Conservation (phyloP, 441 rosid species). For the California macrophylla region DNA sequence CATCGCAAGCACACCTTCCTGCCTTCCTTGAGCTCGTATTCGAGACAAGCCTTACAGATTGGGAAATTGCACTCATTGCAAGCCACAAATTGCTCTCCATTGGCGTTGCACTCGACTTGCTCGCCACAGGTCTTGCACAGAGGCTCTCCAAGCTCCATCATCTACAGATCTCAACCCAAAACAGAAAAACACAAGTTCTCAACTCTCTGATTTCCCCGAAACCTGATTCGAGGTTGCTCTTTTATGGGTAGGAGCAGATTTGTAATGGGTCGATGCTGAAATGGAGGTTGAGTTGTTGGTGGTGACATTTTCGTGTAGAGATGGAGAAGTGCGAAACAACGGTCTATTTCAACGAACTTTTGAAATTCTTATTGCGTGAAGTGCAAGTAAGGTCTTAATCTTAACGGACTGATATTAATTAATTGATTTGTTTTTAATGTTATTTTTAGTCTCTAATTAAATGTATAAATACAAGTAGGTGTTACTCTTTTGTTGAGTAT, state of each 20-base stretch:
- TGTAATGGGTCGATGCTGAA: slow-evolving; percentile 41
- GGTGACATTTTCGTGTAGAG: slow-evolving; percentile 29
- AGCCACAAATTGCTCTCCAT: slow-evolving; percentile 61
- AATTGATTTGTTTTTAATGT: too few relatives aligned
- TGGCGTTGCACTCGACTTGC: slow-evolving; percentile 45
- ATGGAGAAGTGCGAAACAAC: slow-evolving; percentile 36
- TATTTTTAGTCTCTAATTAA: too few relatives aligned
- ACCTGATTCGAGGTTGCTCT: slow-evolving; percentile 13
- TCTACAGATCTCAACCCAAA: slow-evolving; percentile 17
- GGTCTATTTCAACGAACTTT: slow-evolving; percentile 14
- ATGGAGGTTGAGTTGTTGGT: slow-evolving; percentile 66
- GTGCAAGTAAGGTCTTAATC: neutral
- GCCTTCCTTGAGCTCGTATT: slow-evolving; percentile 71
- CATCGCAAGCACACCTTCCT: slow-evolving; percentile 71
- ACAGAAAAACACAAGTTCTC: slow-evolving; percentile 4
- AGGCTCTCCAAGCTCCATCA: slow-evolving; percentile 77
- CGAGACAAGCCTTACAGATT: slow-evolving; percentile 72
- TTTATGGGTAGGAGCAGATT: slow-evolving; percentile 24
- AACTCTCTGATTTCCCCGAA: neutral
- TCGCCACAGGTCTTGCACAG: slow-evolving; percentile 82
- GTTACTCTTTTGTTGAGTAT: neutral
- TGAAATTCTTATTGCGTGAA: neutral
- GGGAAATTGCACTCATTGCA: slow-evolving; percentile 79
- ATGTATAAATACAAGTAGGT: neutral
- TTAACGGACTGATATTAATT: neutral